These are phyloP conservation scores for Salix koriyanagi DNA, from an alignment of 345 rosid species.

Conservation along the genomic window DNA sequence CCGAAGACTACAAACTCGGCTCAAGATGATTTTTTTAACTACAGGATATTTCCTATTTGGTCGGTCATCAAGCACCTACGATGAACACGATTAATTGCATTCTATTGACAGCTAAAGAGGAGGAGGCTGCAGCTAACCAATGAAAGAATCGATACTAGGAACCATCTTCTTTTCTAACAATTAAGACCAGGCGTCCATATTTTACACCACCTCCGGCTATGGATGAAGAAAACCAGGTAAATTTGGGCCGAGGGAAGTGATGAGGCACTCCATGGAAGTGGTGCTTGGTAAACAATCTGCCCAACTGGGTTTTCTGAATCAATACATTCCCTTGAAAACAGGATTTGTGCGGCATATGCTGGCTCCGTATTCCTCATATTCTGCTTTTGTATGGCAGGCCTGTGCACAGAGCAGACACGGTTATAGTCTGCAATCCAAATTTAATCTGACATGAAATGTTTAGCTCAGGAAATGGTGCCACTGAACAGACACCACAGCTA, in stretches of 20 bases:
- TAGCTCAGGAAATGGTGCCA: not conserved
- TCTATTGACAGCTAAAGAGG: not conserved
- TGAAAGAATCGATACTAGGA: constrained; percentile 35
- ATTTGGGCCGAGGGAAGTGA: not conserved
- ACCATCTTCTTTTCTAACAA: not conserved
- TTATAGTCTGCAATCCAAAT: not conserved
- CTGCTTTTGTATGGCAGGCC: constrained; percentile 98
- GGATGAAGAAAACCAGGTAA: constrained; percentile 5
- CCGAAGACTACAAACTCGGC: constrained; percentile 22
- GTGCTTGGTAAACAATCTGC: constrained; percentile 3
- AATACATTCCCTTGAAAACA: constrained; percentile 99
- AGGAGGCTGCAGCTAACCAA: constrained; percentile 18
- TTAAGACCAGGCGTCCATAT: not conserved
- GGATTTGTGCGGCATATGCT: constrained; percentile 99
- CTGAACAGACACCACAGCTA: not conserved
- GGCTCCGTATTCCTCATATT: constrained; percentile 94
- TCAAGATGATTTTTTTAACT: constrained; percentile 10
- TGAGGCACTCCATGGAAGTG: constrained; percentile 5
- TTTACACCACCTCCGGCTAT: constrained; percentile 8
- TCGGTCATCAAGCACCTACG: constrained; percentile 8
- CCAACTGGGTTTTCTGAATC: constrained; percentile 16
- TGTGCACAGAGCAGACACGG: constrained; percentile 22
- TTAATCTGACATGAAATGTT: not conserved
- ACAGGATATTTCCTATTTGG: constrained; percentile 4
- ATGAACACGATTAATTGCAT: constrained; percentile 4